phyloP scores from a whole-genome alignment of 176 grass and related monocot genomes.

The Cenchrus americanus region DNA sequence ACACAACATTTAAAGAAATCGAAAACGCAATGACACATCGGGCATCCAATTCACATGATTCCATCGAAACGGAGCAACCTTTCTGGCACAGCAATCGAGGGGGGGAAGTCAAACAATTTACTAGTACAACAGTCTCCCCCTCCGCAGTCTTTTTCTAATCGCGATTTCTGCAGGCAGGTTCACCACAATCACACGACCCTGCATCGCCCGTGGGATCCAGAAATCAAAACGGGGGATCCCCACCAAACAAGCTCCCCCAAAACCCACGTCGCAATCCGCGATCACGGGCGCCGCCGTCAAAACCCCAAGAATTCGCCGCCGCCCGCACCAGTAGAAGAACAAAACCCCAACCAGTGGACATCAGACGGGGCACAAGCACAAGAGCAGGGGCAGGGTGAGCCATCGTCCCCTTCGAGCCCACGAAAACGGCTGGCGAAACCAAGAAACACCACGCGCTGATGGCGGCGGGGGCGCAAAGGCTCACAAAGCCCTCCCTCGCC shows the following conservation, averaged over 20 bases:
- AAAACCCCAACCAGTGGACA: neutral
- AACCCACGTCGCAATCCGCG: neutral
- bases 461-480: neutral
- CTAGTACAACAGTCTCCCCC: neutral
- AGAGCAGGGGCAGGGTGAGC: neutral
- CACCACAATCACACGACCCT: neutral
- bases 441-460: neutral
- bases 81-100: neutral
- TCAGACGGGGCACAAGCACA: neutral
- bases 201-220: neutral
- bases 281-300: neutral
- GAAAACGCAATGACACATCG: neutral
- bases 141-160: neutral
- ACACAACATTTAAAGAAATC: neutral
- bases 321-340: neutral
- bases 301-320: neutral
- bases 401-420: neutral
- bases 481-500: constrained; percentile 1
- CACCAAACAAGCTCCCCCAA: neutral
- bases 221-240: neutral
- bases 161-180: neutral
- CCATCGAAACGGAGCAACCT: neutral
- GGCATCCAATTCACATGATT: constrained; percentile 16
- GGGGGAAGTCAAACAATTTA: neutral
- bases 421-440: neutral